Base-by-base conservation (phyloP, 768 basidiomycete species). In the Lactifluus volemus region DNA sequence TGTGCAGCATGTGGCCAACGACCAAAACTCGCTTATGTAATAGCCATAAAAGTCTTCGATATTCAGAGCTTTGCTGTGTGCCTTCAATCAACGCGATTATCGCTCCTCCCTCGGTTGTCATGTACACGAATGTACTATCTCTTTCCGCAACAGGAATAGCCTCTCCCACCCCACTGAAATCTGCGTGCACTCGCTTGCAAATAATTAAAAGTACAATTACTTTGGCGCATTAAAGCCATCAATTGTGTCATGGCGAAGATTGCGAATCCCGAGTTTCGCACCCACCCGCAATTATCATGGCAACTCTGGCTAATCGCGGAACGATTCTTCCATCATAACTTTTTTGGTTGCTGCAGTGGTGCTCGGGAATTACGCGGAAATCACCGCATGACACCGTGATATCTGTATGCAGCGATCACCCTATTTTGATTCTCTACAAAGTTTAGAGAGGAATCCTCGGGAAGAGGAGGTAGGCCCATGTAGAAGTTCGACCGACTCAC, bases 11-110 rank as follows among this genome's bases (percentile, higher is more conserved):
- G 32, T 32, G 32, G 1, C 25, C 32, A 34, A 12, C 17, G 21
- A 25, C n/a, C 60, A 63, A 58, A 58, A 58, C 14, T 9, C 5
- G 61, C 47, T 63, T 63, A 63, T 41, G 14, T 63, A 58, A 62
- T 14, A 11, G n/a, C 4, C 1, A 15, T 44, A 3, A 42, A 17
- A 5, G 21, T 36, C 17, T 4, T 2, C 21, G 25, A 38, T 29
- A 4, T 30, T n/a, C 45, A 15, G 44, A 21, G 21, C 12, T 36
- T 25, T 25, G 25, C 25, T 25, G 25, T 25, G 25, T 25, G n/a
- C 25, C 25, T 25, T 36, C 45, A 59, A 14, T 15, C 5, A 9
- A 10, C 17, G 34, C 14, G 41, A 29, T 17, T 34, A 9, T 34
- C 32, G 32, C 32, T 9, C 5, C 6, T 34, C 14, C n/a, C 6